Conservation (phyloP, 768 basidiomycete species). For the Suillus placidus region DNA sequence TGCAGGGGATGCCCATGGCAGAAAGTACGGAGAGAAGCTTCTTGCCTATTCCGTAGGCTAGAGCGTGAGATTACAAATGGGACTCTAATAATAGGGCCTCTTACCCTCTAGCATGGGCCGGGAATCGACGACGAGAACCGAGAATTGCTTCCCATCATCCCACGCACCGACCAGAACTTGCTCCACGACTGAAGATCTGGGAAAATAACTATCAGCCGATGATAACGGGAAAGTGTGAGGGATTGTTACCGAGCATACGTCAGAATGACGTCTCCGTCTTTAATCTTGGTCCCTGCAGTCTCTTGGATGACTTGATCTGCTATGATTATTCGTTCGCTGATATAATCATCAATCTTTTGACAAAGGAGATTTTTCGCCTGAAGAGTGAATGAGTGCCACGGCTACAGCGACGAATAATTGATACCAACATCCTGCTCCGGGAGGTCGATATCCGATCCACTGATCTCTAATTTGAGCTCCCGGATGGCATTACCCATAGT, state of each 20-base stretch:
- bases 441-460: constrained; percentile 87
- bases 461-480: constrained; percentile 94
- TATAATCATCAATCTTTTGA: constrained; percentile 87
- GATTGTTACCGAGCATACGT: constrained; percentile 81
- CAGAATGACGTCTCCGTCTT: constrained; percentile 88
- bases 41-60: constrained; percentile 58
- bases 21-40: constrained; percentile 71
- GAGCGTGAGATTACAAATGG: neutral
- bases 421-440: constrained; percentile 87
- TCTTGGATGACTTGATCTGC: constrained; percentile 94
- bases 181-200: constrained; percentile 92
- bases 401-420: constrained; percentile 14
- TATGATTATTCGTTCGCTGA: constrained; percentile 89
- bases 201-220: constrained; percentile 8
- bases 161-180: constrained; percentile 82
- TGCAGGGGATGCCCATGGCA: constrained; percentile 73
- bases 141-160: constrained; percentile 74
- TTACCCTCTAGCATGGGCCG: constrained; percentile 89
- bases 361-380: constrained; percentile 89
- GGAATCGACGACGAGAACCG: constrained; percentile 94
- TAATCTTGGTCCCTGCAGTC: constrained; percentile 89
- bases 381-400: neutral
- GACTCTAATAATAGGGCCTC: neutral
- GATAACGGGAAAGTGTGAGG: neutral
- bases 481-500: constrained; percentile 95